These are phyloP conservation scores for Urostyla sp. DNA, from an alignment of 73 alveolate species.

Conservation along the genomic window DNA sequence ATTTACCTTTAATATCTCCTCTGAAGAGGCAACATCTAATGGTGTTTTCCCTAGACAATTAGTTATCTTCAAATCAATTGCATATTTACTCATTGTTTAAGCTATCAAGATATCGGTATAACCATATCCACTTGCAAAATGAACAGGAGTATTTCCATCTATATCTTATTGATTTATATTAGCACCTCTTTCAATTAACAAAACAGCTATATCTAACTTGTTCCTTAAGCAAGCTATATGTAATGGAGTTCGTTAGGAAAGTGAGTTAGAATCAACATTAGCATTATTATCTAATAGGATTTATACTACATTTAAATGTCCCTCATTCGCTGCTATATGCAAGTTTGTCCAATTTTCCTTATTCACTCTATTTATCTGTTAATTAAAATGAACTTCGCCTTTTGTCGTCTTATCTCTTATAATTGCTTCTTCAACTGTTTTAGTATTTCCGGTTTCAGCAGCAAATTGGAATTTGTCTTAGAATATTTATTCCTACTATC, in stretches of 20 bases:
- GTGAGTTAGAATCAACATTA: conserved; percentile 76
- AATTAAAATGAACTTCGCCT: background rate
- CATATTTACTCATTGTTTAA: background rate
- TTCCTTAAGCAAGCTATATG: conserved; percentile 73
- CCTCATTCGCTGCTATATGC: conserved; percentile 96
- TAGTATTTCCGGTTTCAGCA: conserved; percentile 55
- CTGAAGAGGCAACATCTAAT: conserved; percentile 25
- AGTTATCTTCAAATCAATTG: background rate
- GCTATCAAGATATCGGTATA: conserved; percentile 8
- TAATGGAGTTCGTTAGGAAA: conserved; percentile 64
- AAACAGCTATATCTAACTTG: background rate
- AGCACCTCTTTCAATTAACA: conserved; percentile 36
- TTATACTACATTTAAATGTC: conserved; percentile 80
- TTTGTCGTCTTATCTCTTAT: background rate
- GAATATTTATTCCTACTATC: background rate
- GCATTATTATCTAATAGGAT: conserved; percentile 69
- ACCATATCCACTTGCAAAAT: conserved; percentile 33
- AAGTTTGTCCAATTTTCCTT: conserved; percentile 95
- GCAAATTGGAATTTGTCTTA: background rate
- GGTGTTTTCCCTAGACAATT: conserved; percentile 30
- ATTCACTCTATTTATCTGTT: conserved; percentile 80
- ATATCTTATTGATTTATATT: conserved; percentile 38
- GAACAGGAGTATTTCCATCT: conserved; percentile 62
- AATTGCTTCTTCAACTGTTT: conserved; percentile 34
- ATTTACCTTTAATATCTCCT: conserved; percentile 10